Conservation (phyloP, 1,284 basidiomycete species). For the Anthracocystis walkeri region DNA sequence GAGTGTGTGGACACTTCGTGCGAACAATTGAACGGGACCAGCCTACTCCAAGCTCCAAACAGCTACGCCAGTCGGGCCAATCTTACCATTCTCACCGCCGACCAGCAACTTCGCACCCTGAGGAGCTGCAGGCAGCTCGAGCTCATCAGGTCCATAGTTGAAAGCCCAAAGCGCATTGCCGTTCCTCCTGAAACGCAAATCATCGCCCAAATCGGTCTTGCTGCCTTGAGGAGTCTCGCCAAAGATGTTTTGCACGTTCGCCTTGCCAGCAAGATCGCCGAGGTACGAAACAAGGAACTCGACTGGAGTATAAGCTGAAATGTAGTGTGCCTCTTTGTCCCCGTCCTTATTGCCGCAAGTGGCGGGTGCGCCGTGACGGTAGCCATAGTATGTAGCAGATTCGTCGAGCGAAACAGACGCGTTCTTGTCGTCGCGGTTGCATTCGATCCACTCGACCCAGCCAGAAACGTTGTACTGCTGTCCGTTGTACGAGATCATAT, state of each 20-base stretch:
- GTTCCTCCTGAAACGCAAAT: constrained; percentile 42
- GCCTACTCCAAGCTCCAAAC: constrained; percentile 35
- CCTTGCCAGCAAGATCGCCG: constrained; percentile 27
- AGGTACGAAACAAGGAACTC: constrained; percentile 47
- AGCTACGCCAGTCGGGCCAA: constrained; percentile 31
- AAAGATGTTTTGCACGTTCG: constrained; percentile 33
- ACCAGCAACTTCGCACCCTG: constrained; percentile 33
- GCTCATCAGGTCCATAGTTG: constrained; percentile 47
- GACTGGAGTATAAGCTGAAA: constrained; percentile 46
- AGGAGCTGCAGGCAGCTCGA: constrained; percentile 38
- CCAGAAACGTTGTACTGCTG: constrained; percentile 41
- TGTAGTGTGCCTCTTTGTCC: constrained; percentile 44
- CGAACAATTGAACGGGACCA: background rate
- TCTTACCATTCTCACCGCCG: constrained; percentile 32
- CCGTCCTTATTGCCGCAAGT: constrained; percentile 44
- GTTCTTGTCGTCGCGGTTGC: constrained; percentile 40
- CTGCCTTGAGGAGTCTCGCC: constrained; percentile 18
- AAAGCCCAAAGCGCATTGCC: constrained; percentile 53
- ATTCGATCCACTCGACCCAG: constrained; percentile 58
- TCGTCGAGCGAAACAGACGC: constrained; percentile 27
- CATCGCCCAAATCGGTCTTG: constrained; percentile 35
- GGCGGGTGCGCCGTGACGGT: constrained; percentile 43
- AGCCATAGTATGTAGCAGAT: constrained; percentile 37
- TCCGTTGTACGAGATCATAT: constrained; percentile 41
- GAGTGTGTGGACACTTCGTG: no score